These are phyloP conservation scores for Trifolium dubium DNA, from an alignment of 306 rosid species.

Conservation along the genomic window DNA sequence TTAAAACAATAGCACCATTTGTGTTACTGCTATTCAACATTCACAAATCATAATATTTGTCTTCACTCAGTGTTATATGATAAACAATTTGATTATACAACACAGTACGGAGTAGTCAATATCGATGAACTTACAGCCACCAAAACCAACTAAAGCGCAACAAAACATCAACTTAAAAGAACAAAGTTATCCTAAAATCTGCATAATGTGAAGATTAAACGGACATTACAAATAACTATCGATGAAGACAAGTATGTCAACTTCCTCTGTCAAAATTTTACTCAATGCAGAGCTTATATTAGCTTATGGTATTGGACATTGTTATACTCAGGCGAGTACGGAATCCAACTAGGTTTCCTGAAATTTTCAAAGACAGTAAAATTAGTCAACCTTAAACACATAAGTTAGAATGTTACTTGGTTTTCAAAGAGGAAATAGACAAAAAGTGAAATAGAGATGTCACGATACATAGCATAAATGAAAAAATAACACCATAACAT, in stretches of 20 bases:
- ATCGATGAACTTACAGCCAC: conserved; percentile 24
- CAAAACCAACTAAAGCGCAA: conserved; percentile 2
- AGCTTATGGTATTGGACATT: conserved; percentile 17
- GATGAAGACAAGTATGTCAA: neutral
- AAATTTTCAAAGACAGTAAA: conserved; percentile 33
- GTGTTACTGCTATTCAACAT: conserved; percentile 22
- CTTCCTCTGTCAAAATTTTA: conserved; percentile 19
- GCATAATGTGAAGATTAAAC: conserved; percentile 13
- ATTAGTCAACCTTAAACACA: conserved; percentile 18
- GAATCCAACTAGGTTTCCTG: conserved; percentile 31
- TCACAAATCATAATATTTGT: conserved; percentile 8
- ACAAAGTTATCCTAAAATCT: neutral
- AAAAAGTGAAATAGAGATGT: neutral
- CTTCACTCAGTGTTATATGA: conserved; percentile 9
- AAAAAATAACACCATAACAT: conserved; percentile 5
- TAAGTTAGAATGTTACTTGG: conserved; percentile 7
- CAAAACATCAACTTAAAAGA: neutral
- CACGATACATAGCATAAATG: neutral
- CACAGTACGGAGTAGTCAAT: neutral
- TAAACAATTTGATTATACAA: conserved; percentile 4
- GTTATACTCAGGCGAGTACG: neutral
- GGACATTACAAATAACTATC: conserved; percentile 16
- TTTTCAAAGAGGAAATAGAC: neutral
- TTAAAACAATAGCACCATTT: conserved; percentile 1
- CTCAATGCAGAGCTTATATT: neutral